Base-by-base conservation (phyloP, 2,329 filamentous ascomycete species). In the Talaromyces sp. region DNA sequence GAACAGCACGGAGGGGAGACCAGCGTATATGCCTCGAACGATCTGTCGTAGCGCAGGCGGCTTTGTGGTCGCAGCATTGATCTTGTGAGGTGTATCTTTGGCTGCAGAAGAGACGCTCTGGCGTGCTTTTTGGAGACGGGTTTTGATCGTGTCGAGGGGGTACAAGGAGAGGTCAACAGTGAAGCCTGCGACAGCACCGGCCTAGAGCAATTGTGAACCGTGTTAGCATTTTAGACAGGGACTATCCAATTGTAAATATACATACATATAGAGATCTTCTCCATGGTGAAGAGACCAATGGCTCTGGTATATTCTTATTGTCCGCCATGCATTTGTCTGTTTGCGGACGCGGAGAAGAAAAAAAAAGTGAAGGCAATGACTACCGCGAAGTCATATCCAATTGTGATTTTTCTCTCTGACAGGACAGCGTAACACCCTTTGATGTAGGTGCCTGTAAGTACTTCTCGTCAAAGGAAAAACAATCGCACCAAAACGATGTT, bases 71-170 rank as follows among this genome's bases (percentile, higher is more conserved):
- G 89, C 89, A 48, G 80, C 71, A 33, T 82, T 82, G 53, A 89
- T 71, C 31, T 83, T 82, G 10, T 61, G 19, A 21, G 41, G 39
- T 43, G 53, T 57, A 61, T 65, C 46, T 11, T 63, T 33, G 36
- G 58, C 64, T 62, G 64, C 61, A n/a, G 59, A 55, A 9, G 67
- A 68, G 21, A 50, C 83, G 83, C 63, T 91, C 91, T 78, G 68
- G 58, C 73, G 69, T 59, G 71, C 73, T 63, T 75, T 75, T 62
- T 99, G 94, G 6, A 99, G 89, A 15, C 94, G 91, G 43, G 95
- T 99, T 78, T 99, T 99, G 71, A 99, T 87, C 0, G 94, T 99
- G 82, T 99, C 95, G 80, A 99, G 91, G 0, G 94, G 94, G 80
- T 89, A 99, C 70, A 99, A 89, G 57, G 91, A 91, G 69, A 96